These are phyloP conservation scores for Moricandia arvensis DNA, from an alignment of 345 rosid genomes.

Conservation along the genomic window DNA sequence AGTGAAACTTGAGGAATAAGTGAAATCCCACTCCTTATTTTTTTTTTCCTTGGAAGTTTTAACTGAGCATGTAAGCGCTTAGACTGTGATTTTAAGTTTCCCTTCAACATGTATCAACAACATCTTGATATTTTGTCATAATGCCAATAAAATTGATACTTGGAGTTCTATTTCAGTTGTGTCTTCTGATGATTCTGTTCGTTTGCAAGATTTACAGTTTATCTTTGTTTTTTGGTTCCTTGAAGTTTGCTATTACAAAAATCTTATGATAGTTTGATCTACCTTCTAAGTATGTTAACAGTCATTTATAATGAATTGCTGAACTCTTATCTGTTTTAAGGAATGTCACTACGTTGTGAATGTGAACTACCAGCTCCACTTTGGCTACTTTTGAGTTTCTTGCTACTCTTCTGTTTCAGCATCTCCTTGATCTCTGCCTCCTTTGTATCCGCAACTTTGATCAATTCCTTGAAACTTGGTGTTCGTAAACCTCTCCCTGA, in stretches of 20 bases:
- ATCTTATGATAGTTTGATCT: constrained; percentile 13
- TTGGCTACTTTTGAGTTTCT: constrained; percentile 40
- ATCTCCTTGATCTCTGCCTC: constrained; percentile 57
- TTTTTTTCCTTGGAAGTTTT: background rate
- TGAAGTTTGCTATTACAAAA: constrained; percentile 27
- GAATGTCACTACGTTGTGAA: constrained; percentile 19
- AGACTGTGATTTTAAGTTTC: too few species aligned
- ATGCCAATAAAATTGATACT: too few species aligned
- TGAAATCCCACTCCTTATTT: constrained; percentile 1
- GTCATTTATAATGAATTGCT: constrained; percentile 8
- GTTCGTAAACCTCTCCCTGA: constrained; percentile 43
- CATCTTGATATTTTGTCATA: too few species aligned
- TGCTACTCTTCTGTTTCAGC: constrained; percentile 52
- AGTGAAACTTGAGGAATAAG: constrained; percentile 57
- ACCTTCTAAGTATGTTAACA: constrained; percentile 27
- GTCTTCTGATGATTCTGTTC: constrained; percentile 1
- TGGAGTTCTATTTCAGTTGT: background rate
- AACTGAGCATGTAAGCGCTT: constrained; percentile 13
- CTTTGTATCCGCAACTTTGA: constrained; percentile 62
- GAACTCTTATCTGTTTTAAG: constrained; percentile 10
- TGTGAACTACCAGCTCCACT: constrained; percentile 44
- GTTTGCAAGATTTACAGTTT: constrained; percentile 27
- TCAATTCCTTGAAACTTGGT: constrained; percentile 49
- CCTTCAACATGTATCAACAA: too few species aligned
- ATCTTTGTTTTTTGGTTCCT: constrained; percentile 15